Conservation (phyloP, 2,329 filamentous ascomycete genomes). For the Stemphylium vesicarium region DNA sequence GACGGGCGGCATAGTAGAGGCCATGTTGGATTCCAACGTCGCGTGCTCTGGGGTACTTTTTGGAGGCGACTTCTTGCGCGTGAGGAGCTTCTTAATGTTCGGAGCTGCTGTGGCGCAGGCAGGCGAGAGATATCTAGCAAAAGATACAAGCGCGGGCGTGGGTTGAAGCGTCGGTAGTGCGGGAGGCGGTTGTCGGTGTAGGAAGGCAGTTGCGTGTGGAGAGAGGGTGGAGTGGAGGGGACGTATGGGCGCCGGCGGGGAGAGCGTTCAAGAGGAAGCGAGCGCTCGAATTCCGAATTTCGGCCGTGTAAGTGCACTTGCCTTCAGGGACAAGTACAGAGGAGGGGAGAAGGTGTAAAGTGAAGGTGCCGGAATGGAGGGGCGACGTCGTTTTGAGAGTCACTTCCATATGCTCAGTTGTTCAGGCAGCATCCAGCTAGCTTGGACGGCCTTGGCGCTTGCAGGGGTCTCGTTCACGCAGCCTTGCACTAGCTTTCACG, state of each 20-base stretch:
- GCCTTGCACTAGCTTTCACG: constrained; percentile 21
- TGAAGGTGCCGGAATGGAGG: constrained; percentile 23
- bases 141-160: neutral
- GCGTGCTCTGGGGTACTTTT: constrained; percentile 45
- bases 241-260: constrained; percentile 6
- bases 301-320: neutral
- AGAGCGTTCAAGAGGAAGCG: constrained; percentile 4
- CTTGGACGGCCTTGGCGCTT: constrained; percentile 23
- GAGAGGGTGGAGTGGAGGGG: constrained; percentile 15
- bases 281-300: constrained; percentile 1
- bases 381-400: constrained; percentile 39
- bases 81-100: constrained; percentile 36
- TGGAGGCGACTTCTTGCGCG: constrained; percentile 43
- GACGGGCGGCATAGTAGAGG: constrained; percentile 50
- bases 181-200: constrained; percentile 3
- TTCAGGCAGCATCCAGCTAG: constrained; percentile 42
- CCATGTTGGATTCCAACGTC: constrained; percentile 38
- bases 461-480: constrained; percentile 14
- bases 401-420: constrained; percentile 24
- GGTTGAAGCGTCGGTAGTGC: neutral
- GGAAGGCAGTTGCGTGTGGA: constrained; percentile 3
- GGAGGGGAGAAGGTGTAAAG: constrained; percentile 12
- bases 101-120: constrained; percentile 13
- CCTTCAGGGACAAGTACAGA: constrained; percentile 1
- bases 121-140: neutral